A percentile compares a stretch with the other conserved stretches of the same genome.
Evolutionary conservation across 768 basidiomycete genomes (phyloP).

Genomic region (Phaffia tasmanica): DNA sequence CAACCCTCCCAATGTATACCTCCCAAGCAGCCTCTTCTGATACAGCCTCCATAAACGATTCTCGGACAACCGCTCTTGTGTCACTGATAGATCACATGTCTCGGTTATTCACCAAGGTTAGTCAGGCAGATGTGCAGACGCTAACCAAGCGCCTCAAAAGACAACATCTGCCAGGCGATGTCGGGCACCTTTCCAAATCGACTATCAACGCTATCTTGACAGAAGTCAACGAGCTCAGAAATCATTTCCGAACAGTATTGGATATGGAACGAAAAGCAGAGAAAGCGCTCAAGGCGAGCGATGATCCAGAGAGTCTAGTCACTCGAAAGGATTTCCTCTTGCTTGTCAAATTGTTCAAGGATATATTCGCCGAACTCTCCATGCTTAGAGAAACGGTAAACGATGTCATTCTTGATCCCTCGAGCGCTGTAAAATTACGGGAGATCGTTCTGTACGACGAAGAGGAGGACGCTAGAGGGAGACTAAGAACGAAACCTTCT

Average conservation of each 20-base stretch:
- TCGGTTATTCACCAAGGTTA: slow-evolving; percentile 53
- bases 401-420: slow-evolving; percentile 78
- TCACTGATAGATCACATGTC: slow-evolving; percentile 45
- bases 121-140: slow-evolving; percentile 70
- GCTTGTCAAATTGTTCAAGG: slow-evolving; percentile 73
- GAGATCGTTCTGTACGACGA: slow-evolving; percentile 28
- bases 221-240: slow-evolving; percentile 59
- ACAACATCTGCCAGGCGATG: slow-evolving; percentile 70
- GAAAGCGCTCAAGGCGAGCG: slow-evolving; percentile 2
- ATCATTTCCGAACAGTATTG: slow-evolving; percentile 50
- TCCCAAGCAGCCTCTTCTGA: slow-evolving; percentile 4
- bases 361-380: slow-evolving; percentile 70
- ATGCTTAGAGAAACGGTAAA: slow-evolving; percentile 72
- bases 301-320: slow-evolving; percentile 33
- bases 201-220: slow-evolving; percentile 63
- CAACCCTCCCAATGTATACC: background rate
- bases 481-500: slow-evolving; percentile 28
- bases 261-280: slow-evolving; percentile 20
- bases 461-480: slow-evolving; percentile 36
- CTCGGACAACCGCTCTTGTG: slow-evolving; percentile 33
- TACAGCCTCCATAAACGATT: slow-evolving; percentile 9
- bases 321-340: slow-evolving; percentile 69
- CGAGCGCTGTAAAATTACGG: slow-evolving; percentile 53
- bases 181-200: slow-evolving; percentile 70
- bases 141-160: slow-evolving; percentile 81